Evolutionary conservation across 306 rosid species (phyloP), one percentile per base, ranked within the genome.

Genomic region (Prunus padus): DNA sequence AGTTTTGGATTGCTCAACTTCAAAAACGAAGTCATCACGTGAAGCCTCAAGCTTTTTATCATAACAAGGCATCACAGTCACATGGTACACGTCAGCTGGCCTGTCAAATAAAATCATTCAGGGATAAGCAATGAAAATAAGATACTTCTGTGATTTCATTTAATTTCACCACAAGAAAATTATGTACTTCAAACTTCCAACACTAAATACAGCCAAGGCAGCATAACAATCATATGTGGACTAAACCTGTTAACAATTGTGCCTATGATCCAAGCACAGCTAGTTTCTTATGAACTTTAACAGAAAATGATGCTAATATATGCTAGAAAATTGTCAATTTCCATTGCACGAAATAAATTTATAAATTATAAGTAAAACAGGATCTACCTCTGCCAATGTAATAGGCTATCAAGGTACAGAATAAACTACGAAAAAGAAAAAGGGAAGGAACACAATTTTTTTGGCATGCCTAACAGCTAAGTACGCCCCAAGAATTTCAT

Each of bases 41-140:
- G 93, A 82, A 71, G 98, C 98, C 88, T 95, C 98, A 68, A 95
- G 98, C 83, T 92, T 95, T 83, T 92, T 95, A 75, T 92, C 98
- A 82, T 95, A 92, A 86, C 97, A 95, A 65, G 98, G 98, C 98
- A 95, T 95, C 66, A 95, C 92, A 3, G 97, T 95, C 54, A 95
- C 98, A 75, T 92, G 98, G 86, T 89, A 90, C 69, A 92, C 80
- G 75, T 94, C 96, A 10, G 83, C 97, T 46, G 95, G 86, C 86
- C 98, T 94, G 91, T 77, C 67, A 66, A 76, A 72, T 71, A 42
- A 42, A 42, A 14, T 30, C 67, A 57, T 66, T 65, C 65, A 65
- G 42, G 72, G 67, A 67, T 51, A 46, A 15, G 18, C 18, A 45
- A 76, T 8, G 23, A 33, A 65, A n/a, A 51, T 15, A 4, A 25